Evolutionary conservation across 78 protist species (phyloP).

Genomic region (Tieghemostelium lacteum): DNA sequence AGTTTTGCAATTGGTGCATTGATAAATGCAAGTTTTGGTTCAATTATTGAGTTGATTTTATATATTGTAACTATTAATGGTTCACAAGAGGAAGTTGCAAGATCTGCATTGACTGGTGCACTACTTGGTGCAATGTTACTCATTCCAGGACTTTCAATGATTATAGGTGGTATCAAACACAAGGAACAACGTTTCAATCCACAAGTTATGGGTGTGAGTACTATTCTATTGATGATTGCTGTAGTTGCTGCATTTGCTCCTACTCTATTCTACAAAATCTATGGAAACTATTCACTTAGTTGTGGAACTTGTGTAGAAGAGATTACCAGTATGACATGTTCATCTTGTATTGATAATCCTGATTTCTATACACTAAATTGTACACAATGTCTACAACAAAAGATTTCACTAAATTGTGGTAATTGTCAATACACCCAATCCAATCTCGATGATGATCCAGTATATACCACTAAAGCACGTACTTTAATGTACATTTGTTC

Average conservation of each 20-base stretch:
- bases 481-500: slow-evolving; percentile 80
- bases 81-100: slow-evolving; percentile 63
- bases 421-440: slow-evolving; percentile 27
- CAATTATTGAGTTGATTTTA: slow-evolving; percentile 87
- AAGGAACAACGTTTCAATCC: slow-evolving; percentile 89
- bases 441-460: slow-evolving; percentile 62
- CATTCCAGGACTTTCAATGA: slow-evolving; percentile 90
- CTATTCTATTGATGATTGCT: slow-evolving; percentile 82
- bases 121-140: slow-evolving; percentile 84
- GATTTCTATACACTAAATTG: slow-evolving; percentile 54
- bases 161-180: slow-evolving; percentile 85
- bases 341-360: too few species aligned
- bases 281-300: slow-evolving; percentile 27
- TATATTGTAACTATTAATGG: slow-evolving; percentile 73
- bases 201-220: slow-evolving; percentile 81
- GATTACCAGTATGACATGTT: background rate
- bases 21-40: slow-evolving; percentile 90
- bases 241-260: slow-evolving; percentile 87
- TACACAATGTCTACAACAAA: slow-evolving; percentile 18
- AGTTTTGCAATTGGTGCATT: slow-evolving; percentile 90
- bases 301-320: slow-evolving; percentile 53
- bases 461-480: slow-evolving; percentile 64
- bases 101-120: slow-evolving; percentile 85
- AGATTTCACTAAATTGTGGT: background rate
- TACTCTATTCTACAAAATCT: slow-evolving; percentile 81